Evolutionary conservation across 805 yeast genomes (phyloP), one percentile per base, ranked within the genome.

Genomic region (Ogataea pignaliae): DNA sequence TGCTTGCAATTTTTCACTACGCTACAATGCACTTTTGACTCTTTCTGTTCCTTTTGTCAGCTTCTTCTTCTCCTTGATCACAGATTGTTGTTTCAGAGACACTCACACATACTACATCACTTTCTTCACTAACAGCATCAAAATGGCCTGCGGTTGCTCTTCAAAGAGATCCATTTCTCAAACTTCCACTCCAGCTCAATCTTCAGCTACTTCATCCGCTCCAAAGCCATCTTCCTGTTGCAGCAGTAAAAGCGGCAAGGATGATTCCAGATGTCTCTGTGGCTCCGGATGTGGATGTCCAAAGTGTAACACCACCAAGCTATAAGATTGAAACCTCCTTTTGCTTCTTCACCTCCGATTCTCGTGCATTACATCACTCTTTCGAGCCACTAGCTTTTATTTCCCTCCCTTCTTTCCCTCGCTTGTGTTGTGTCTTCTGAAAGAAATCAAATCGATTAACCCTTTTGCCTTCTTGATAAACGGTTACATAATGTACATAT

Each of bases 261-360:
- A 45, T 3, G 55, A 48, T 13, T 37, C 44, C 21, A 56, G 57
- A 45, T 65, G 69, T 53, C 54, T 55, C 30, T 65, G 69, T 48
- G 69, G 69, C 9, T 50, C 65, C 11, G 65, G 63, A 31, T 65
- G 69, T 45, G 52, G 55, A 28, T 65, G 69, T 50, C 63, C 67
- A 34, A 46, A 59, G 11, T 65, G 69, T 54, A 65, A 65, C 59
- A 64, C 68, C 34, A 65, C 69, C 36, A 64, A 63, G 53, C 53
- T 55, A 29, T 57, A 49, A 47, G 47, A 44, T 30, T 21, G n/a
- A 21, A 7, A 21, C 26, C 26, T 4, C 7, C 7, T 21, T 21
- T 21, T 21, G 26, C 7, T 21, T 21, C 26, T 5, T 21, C 26
- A 21, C 26, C 26, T 4, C 26, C 7, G 26, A 21, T 21, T 21